A percentile compares a stretch with the other conserved stretches of the same genome.
phyloP scores from a whole-genome alignment of 495 filamentous ascomycete species.

The Penicillium pancosmium region DNA sequence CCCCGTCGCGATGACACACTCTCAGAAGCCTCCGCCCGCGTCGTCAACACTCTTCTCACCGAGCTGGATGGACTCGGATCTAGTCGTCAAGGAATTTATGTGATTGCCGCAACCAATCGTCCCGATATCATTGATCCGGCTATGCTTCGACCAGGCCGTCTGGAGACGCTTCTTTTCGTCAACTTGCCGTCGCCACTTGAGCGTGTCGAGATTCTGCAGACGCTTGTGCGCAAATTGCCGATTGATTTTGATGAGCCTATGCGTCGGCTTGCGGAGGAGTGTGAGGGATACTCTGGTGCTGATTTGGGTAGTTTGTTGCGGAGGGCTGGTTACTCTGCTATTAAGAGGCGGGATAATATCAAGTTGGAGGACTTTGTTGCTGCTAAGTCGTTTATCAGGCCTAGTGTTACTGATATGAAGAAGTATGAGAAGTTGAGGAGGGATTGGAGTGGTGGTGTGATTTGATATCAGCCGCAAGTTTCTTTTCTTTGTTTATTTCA shows the following conservation, averaged over 20 bases:
- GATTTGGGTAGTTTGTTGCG: slow-evolving; percentile 79
- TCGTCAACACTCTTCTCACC: slow-evolving; percentile 96
- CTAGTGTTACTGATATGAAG: slow-evolving; percentile 76
- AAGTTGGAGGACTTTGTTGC: slow-evolving; percentile 74
- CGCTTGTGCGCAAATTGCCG: slow-evolving; percentile 69
- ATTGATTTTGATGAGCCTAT: slow-evolving; percentile 49
- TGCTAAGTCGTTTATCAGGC: slow-evolving; percentile 70
- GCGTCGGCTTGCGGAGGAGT: slow-evolving; percentile 65
- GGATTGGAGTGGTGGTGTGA: slow-evolving; percentile 48
- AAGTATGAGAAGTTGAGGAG: slow-evolving; percentile 67
- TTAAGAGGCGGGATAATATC: slow-evolving; percentile 65
- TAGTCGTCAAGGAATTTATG: slow-evolving; percentile 84
- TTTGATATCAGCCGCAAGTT: slow-evolving; percentile 14
- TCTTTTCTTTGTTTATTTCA: neutral
- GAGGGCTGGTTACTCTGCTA: slow-evolving; percentile 74
- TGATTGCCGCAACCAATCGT: slow-evolving; percentile 92
- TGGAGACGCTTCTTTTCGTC: slow-evolving; percentile 88
- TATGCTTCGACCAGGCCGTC: slow-evolving; percentile 88
- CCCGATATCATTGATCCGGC: slow-evolving; percentile 97
- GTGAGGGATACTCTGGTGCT: slow-evolving; percentile 87
- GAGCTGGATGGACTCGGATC: slow-evolving; percentile 85
- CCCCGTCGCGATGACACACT: slow-evolving; percentile 80
- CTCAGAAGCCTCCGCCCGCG: slow-evolving; percentile 80
- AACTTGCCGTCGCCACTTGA: slow-evolving; percentile 81
- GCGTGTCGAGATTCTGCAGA: slow-evolving; percentile 81